phyloP scores from a whole-genome alignment of 352 stramenopile genomes.

The Phytophthora pistaciae region DNA sequence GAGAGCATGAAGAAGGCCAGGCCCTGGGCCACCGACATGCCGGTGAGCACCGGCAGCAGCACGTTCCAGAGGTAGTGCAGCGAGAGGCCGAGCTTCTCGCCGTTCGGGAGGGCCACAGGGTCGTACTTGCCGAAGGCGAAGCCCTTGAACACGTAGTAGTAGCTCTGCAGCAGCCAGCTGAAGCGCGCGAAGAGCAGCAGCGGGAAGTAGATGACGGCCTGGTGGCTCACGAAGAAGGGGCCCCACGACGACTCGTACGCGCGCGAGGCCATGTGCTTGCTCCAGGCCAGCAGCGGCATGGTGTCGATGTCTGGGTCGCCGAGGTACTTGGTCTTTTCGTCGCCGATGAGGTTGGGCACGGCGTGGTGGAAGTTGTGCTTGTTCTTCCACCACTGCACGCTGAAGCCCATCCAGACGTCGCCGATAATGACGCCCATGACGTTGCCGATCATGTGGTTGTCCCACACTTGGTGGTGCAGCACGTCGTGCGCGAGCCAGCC shows the following conservation, averaged over 20 bases:
- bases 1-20: slow-evolving; percentile 86
- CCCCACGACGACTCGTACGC: slow-evolving; percentile 83
- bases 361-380: slow-evolving; percentile 99
- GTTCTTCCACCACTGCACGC: slow-evolving; percentile 98
- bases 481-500: slow-evolving; percentile 98
- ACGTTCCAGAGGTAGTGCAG: slow-evolving; percentile 95
- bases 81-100: slow-evolving; percentile 77
- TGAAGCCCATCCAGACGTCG: slow-evolving; percentile 98
- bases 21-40: slow-evolving; percentile 76
- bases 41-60: slow-evolving; percentile 69
- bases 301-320: slow-evolving; percentile 99
- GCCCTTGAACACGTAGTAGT: slow-evolving; percentile 94
- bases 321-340: slow-evolving; percentile 75
- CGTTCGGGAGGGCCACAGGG: slow-evolving; percentile 88
- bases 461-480: slow-evolving; percentile 98
- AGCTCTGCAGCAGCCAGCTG: slow-evolving; percentile 97
- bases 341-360: slow-evolving; percentile 97
- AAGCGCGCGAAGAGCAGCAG: slow-evolving; percentile 97
- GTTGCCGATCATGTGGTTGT: slow-evolving; percentile 94
- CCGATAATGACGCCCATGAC: slow-evolving; percentile 95
- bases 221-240: slow-evolving; percentile 92
- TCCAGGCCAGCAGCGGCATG: slow-evolving; percentile 98
- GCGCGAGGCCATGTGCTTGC: slow-evolving; percentile 94
- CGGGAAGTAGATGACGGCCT: slow-evolving; percentile 98
- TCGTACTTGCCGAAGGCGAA: slow-evolving; percentile 88